Percentiles rank a stretch among this genome's conserved stretches.
These are phyloP conservation scores for Chlamydomonas reinhardtii DNA, from an alignment of 163 green algal genomes.

Conservation along the genomic window DNA sequence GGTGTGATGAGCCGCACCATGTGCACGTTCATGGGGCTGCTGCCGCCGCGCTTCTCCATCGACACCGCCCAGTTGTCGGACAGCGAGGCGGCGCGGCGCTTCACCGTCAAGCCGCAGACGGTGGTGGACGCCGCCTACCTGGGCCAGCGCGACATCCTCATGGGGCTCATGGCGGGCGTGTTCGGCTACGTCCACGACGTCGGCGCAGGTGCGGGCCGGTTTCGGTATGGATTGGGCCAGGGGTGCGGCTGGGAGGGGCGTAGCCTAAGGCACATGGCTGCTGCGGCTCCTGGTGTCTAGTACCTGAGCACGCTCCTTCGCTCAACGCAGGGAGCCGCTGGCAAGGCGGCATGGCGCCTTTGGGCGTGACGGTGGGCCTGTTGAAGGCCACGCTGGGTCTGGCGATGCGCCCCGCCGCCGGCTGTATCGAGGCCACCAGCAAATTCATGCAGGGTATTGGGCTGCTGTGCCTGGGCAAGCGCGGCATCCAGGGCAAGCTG, in stretches of 20 bases:
- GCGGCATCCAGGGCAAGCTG: constrained; percentile 84
- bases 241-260: too few relatives aligned
- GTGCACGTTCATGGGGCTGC: constrained; percentile 54
- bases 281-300: too few relatives aligned
- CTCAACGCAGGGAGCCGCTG: background rate
- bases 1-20: constrained; percentile 46
- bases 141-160: constrained; percentile 46
- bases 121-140: constrained; percentile 58
- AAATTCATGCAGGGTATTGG: constrained; percentile 77
- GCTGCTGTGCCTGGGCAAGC: constrained; percentile 80
- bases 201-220: constrained; percentile 10
- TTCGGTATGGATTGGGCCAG: too few relatives aligned
- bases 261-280: too few relatives aligned
- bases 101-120: constrained; percentile 61
- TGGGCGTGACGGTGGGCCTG: constrained; percentile 70
- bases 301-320: too few relatives aligned
- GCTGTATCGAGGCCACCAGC: constrained; percentile 70
- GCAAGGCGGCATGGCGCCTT: constrained; percentile 4
- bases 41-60: constrained; percentile 56
- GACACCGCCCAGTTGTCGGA: constrained; percentile 50
- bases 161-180: constrained; percentile 41
- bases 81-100: constrained; percentile 56
- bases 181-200: constrained; percentile 33
- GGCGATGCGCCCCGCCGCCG: constrained; percentile 72
- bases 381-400: constrained; percentile 78